A percentile compares a stretch with the other conserved stretches of the same genome.
phyloP scores from a whole-genome alignment of 345 rosid genomes.

The Citrus sp. region DNA sequence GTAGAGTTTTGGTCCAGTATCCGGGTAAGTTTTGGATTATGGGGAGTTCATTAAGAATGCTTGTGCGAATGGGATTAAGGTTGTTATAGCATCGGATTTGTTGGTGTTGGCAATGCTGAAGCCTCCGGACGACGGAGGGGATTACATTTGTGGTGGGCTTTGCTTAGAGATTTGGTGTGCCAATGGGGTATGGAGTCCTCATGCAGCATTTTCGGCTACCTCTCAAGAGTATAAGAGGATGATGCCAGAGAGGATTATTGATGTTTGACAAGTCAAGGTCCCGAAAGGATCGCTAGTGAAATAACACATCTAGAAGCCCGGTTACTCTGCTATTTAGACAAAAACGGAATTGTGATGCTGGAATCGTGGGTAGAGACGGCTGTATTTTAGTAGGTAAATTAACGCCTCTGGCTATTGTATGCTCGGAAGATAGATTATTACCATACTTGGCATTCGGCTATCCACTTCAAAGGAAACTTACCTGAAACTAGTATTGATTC shows the following conservation, averaged over 20 bases:
- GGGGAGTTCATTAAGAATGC: conserved; percentile 83
- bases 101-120: conserved; percentile 88
- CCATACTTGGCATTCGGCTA: neutral
- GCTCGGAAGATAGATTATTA: neutral
- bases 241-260: conserved; percentile 99
- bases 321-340: no score
- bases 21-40: conserved; percentile 85
- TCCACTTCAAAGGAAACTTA: neutral
- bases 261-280: conserved; percentile 22
- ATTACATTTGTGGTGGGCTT: conserved; percentile 95
- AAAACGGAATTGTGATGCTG: no score
- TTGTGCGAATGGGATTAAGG: conserved; percentile 89
- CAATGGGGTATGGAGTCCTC: conserved; percentile 98
- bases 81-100: conserved; percentile 91
- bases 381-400: no score
- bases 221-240: conserved; percentile 95
- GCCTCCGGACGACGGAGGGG: conserved; percentile 88
- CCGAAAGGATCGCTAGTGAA: neutral
- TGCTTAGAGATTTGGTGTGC: conserved; percentile 94
- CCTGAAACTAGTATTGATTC: no score
- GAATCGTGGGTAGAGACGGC: no score
- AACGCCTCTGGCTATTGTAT: neutral
- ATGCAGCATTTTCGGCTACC: conserved; percentile 94
- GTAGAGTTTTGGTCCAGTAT: conserved; percentile 94
- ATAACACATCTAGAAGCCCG: no score